phyloP scores from a whole-genome alignment of 1,284 basidiomycete genomes.

The Moesziomyces sp. region DNA sequence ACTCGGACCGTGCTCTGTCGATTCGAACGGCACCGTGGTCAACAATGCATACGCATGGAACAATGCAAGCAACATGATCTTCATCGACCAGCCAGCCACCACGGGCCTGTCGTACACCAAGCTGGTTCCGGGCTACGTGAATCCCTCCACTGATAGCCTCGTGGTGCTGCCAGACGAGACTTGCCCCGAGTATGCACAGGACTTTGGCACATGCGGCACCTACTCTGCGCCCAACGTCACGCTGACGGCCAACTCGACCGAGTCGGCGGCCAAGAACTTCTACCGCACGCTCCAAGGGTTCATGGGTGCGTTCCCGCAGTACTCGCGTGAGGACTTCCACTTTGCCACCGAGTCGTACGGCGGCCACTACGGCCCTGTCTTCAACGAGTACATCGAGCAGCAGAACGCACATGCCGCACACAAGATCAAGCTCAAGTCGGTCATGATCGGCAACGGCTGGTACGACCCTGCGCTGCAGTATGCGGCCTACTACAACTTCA shows the following conservation, averaged over 20 bases:
- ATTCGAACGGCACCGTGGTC: conserved; percentile 73
- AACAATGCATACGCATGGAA: conserved; percentile 77
- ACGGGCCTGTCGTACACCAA: conserved; percentile 54
- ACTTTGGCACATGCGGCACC: conserved; percentile 46
- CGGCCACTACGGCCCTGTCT: conserved; percentile 73
- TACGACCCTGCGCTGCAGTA: conserved; percentile 54
- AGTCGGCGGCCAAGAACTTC: conserved; percentile 57
- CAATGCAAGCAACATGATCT: conserved; percentile 77
- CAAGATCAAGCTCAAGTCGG: conserved; percentile 74
- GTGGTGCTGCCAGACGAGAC: conserved; percentile 29
- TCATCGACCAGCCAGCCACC: conserved; percentile 76
- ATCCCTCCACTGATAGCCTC: conserved; percentile 25
- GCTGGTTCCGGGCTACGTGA: conserved; percentile 44
- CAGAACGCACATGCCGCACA: conserved; percentile 74
- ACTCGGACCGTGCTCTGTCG: conserved; percentile 76
- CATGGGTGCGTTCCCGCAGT: conserved; percentile 55
- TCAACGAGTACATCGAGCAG: conserved; percentile 71
- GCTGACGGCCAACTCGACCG: conserved; percentile 49
- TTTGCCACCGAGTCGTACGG: conserved; percentile 74
- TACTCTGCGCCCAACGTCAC: conserved; percentile 47
- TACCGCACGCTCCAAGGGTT: conserved; percentile 73
- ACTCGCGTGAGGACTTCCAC: conserved; percentile 70
- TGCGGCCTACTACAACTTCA: conserved; percentile 56
- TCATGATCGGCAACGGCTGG: conserved; percentile 72
- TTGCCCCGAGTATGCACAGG: conserved; percentile 42